Evolutionary conservation across 2,329 filamentous ascomycete genomes (phyloP), one percentile per base, ranked within the genome.

Genomic region (Fusarium compactum): DNA sequence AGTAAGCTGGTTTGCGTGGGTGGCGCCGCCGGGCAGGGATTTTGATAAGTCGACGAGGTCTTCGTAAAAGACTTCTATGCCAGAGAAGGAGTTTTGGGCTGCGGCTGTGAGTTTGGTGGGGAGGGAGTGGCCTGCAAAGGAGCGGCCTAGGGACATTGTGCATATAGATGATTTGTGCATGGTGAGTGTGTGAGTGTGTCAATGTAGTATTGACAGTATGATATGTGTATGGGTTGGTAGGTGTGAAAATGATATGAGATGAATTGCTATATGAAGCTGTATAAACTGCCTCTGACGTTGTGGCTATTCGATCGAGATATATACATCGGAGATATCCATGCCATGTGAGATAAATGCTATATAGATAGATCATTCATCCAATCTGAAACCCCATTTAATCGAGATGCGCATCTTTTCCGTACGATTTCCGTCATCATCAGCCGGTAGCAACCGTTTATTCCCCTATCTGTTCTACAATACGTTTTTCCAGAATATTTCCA

Each of bases 51-150:
- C 88, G 62, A 88, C 82, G 6, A 95, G 85, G 77, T 95, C 92
- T 76, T 95, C 92, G 78, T 91, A 90, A 82, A 94, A 94, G 22
- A 94, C 84, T 77, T 95, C 92, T 69, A 95, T 87, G 54, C 91
- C 91, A 62, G 86, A 79, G 76, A 93, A 89, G 22, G 89, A 90
- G 72, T 91, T 85, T 58, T 84, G 82, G 8, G 86, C 82, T 12
- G 92, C 92, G 81, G 89, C 87, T 76, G 90, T 85, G 51, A 95
- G 85, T 76, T 94, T 95, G 76, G 86, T 81, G 2, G 84, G 79
- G 24, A 95, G 84, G 29, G 84, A 82, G 78, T 95, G 92, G 68
- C 91, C 88, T 76, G 90, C 91, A 38, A 78, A 85, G 74, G 89
- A 89, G 44, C 91, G 89, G 44, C 92, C 92, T 3, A 95, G 85